Base-by-base conservation (phyloP, 2,329 filamentous ascomycete species). In the Penicillium nordicum region DNA sequence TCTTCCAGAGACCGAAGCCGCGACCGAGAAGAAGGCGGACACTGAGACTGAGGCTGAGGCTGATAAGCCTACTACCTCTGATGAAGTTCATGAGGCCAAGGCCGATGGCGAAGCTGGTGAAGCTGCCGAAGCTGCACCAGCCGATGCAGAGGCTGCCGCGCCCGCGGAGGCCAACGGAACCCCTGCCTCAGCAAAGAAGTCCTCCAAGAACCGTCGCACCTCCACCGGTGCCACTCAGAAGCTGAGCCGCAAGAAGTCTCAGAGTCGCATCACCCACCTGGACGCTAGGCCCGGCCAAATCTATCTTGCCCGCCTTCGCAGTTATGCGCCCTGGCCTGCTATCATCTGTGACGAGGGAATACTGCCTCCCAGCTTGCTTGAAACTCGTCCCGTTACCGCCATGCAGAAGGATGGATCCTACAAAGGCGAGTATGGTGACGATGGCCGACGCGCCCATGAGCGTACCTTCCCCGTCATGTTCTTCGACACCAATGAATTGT, bases 391-490 rank as follows among this genome's bases (percentile, higher is more conserved):
- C 9, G 90, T 96, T 51, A 92, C 90, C 43, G 92, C 93, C 23
- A 86, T 85, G 66, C 86, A 89, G 57, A 78, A 84, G 23, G 93
- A 97, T 74, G 93, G 93, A 56, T 89, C 88, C 40, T 96, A 94
- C 73, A 87, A 90, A 52, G 90, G 92, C 57, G 89, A 93, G 62
- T 97, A 90, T 70, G 85, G 87, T 40, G 92, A 96, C 67, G 92
- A 89, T 58, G 93, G 90, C 67, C 94, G 94, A 79, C 89, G 92
- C 63, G 86, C 84, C 41, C 84, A 87, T 59, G 92, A 97, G 74
- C 85, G 93, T 61, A 92, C 89, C 30, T 97, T 92, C 72, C 90
- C 93, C 5, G 87, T 97, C 69, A 97, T 97, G 93, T 97, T 96
- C 73, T 79, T 97, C 49, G 82, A 85, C 62, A 96, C 92, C 37